Conservation (phyloP, 208 protist genomes). For the Trypanosomatidae sp. region DNA sequence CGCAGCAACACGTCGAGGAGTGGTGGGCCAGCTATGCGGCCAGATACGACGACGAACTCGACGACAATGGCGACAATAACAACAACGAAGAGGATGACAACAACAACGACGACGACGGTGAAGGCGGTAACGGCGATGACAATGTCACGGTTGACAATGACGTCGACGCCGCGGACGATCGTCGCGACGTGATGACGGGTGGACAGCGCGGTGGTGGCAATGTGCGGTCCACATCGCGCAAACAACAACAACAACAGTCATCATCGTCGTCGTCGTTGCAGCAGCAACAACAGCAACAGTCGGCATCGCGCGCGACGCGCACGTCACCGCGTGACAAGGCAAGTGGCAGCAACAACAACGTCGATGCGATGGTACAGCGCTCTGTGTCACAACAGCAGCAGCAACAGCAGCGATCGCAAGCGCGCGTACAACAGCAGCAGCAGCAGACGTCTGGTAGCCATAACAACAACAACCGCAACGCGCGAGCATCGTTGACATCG, state of each 20-base stretch:
- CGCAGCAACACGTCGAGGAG: constrained; percentile 7
- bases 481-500: too few species aligned
- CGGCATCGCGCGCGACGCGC: background rate
- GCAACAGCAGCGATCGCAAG: background rate
- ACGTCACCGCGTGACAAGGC: too few species aligned
- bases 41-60: background rate
- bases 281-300: constrained; percentile 1
- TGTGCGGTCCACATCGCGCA: too few species aligned
- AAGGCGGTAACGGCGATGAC: too few species aligned
- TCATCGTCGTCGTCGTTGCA: too few species aligned
- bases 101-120: background rate
- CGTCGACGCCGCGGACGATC: too few species aligned
- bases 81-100: background rate
- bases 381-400: background rate
- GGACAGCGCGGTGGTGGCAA: too few species aligned
- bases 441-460: too few species aligned
- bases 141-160: too few species aligned
- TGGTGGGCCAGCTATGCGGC: constrained; percentile 8
- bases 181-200: too few species aligned
- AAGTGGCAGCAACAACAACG: background rate
- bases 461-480: too few species aligned
- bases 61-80: constrained; percentile 2
- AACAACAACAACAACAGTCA: too few species aligned
- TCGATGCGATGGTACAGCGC: background rate
- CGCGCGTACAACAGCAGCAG: constrained; percentile 1